Conservation (phyloP, 768 basidiomycete genomes). For the Dictyophora rubrovolvata region DNA sequence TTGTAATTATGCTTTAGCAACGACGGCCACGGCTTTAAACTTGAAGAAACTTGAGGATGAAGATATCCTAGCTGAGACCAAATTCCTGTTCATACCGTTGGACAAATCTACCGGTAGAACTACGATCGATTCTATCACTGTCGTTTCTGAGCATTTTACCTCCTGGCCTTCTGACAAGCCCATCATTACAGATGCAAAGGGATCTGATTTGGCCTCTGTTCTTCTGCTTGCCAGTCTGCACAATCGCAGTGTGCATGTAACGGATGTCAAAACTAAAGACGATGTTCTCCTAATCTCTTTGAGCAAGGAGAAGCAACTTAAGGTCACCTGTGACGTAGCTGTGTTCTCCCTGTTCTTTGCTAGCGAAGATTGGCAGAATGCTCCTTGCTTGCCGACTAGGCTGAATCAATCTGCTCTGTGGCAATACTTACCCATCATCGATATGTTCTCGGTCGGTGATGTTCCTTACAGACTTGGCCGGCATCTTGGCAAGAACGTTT, state of each 20-base stretch:
- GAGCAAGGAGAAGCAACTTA: slow-evolving; percentile 87
- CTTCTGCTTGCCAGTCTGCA: slow-evolving; percentile 91
- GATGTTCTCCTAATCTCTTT: slow-evolving; percentile 86
- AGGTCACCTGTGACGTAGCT: slow-evolving; percentile 94
- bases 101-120: slow-evolving; percentile 21
- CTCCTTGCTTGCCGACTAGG: slow-evolving; percentile 53
- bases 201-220: slow-evolving; percentile 86
- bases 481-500: slow-evolving; percentile 49
- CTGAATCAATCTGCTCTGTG: slow-evolving; percentile 79
- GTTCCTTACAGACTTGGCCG: slow-evolving; percentile 67
- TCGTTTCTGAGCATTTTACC: slow-evolving; percentile 78
- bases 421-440: slow-evolving; percentile 74
- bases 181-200: slow-evolving; percentile 90
- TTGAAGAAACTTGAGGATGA: slow-evolving; percentile 58
- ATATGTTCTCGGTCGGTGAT: slow-evolving; percentile 85
- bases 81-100: slow-evolving; percentile 81
- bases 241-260: slow-evolving; percentile 79
- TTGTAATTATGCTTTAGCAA: slow-evolving; percentile 80
- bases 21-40: slow-evolving; percentile 67
- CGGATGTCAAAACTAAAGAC: slow-evolving; percentile 76
- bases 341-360: slow-evolving; percentile 88
- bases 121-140: slow-evolving; percentile 41
- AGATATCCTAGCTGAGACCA: slow-evolving; percentile 58
- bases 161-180: slow-evolving; percentile 86
- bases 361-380: slow-evolving; percentile 57